These are phyloP conservation scores for Aspergillus cavernicola DNA, from an alignment of 495 filamentous ascomycete species.

Conservation along the genomic window DNA sequence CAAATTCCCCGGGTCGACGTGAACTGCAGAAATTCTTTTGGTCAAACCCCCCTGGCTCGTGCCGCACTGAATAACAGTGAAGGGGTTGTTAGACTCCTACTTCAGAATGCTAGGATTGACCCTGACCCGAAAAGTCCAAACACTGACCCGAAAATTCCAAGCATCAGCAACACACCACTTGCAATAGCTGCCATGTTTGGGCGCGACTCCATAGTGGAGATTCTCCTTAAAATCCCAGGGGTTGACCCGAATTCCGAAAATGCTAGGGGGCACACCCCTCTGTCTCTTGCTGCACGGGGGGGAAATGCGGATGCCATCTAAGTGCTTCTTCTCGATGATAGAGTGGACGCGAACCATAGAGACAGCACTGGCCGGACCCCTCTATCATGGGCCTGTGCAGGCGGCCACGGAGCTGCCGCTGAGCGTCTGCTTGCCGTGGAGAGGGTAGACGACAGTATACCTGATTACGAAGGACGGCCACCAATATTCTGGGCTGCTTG, in stretches of 20 bases:
- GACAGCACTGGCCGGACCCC: not conserved
- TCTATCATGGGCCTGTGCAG: slow-evolving; percentile 3
- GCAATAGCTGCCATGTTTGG: not conserved
- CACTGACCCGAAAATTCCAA: no score
- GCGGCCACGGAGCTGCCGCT: not conserved
- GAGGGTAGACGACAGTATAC: not conserved
- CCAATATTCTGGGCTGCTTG: slow-evolving; percentile 4
- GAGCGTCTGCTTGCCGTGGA: not conserved
- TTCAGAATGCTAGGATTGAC: not conserved
- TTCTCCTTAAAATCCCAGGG: not conserved
- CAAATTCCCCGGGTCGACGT: not conserved
- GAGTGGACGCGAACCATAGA: not conserved
- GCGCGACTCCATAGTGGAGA: not conserved
- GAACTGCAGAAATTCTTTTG: not conserved
- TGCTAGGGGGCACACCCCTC: not conserved
- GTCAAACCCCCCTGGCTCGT: not conserved
- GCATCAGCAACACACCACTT: not conserved
- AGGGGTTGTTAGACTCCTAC: not conserved
- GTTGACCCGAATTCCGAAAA: not conserved
- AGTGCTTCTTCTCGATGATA: not conserved
- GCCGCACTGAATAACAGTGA: not conserved
- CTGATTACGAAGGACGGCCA: slow-evolving; percentile 1
- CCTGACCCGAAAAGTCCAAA: not conserved
- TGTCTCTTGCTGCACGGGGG: slow-evolving; percentile 5
- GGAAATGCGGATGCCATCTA: not conserved